Percentiles rank a stretch among this genome's conserved stretches.
Evolutionary conservation across 306 rosid species (phyloP).

Genomic region (Trichosanthes truncata): DNA sequence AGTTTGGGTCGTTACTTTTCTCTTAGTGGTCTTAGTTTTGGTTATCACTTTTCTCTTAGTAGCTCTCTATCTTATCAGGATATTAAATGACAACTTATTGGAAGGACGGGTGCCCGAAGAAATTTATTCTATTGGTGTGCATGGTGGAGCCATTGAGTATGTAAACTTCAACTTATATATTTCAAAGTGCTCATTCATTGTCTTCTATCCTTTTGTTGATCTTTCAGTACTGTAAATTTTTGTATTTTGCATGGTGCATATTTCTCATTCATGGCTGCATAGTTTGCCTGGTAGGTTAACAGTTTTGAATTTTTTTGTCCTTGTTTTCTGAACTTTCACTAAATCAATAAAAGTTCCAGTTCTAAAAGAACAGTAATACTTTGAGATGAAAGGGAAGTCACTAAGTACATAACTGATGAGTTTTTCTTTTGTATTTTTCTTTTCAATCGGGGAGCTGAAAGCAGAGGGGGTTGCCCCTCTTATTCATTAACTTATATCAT

Average conservation of each 20-base stretch:
- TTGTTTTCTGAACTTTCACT: not conserved
- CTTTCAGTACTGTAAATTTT: not conserved
- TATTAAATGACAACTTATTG: constrained; percentile 66
- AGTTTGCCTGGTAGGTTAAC: not conserved
- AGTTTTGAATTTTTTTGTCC: not conserved
- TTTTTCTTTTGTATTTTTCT: not conserved
- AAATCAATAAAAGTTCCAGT: not conserved
- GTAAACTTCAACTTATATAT: constrained; percentile 16
- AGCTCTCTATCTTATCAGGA: constrained; percentile 37
- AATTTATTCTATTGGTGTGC: constrained; percentile 82
- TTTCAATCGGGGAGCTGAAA: not conserved
- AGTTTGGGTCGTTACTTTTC: not conserved
- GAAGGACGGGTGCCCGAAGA: constrained; percentile 81
- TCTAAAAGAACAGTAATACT: not conserved
- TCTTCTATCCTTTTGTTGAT: not conserved
- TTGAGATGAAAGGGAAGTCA: not conserved
- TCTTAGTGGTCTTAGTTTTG: not conserved
- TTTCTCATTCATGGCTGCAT: not conserved
- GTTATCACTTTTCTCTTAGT: constrained; percentile 12
- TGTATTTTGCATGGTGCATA: not conserved
- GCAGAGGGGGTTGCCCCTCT: not conserved
- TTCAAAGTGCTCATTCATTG: not conserved
- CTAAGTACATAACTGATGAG: not conserved
- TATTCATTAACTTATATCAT: not conserved
- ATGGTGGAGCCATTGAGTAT: constrained; percentile 94